phyloP scores from a whole-genome alignment of 192 early-diverging fungal genomes.

The Coemansia sp. region DNA sequence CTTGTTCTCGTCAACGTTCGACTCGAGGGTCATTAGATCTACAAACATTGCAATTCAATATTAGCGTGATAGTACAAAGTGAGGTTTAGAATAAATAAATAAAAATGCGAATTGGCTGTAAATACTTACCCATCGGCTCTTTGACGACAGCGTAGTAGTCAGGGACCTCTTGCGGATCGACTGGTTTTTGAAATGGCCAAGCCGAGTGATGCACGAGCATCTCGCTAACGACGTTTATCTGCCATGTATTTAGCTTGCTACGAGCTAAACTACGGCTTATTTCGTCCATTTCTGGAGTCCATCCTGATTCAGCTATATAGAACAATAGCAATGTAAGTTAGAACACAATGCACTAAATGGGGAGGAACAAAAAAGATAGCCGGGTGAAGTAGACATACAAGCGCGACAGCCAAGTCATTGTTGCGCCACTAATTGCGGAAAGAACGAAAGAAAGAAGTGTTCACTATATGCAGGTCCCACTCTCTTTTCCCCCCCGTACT shows the following conservation, averaged over 20 bases:
- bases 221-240: slow-evolving; percentile 75
- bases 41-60: not conserved
- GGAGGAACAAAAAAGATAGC: not conserved
- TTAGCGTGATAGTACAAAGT: not conserved
- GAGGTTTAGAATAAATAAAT: not conserved
- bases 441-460: not conserved
- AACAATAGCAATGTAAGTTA: not conserved
- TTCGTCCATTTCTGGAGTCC: slow-evolving; percentile 88
- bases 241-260: slow-evolving; percentile 59
- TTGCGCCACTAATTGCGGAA: not conserved
- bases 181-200: slow-evolving; percentile 96
- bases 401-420: not conserved
- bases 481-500: not conserved
- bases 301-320: slow-evolving; percentile 79
- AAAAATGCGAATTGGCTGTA: not conserved
- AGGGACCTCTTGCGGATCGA: slow-evolving; percentile 83
- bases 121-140: slow-evolving; percentile 83
- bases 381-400: not conserved
- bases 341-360: not conserved
- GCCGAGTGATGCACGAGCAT: slow-evolving; percentile 76
- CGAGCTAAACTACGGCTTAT: slow-evolving; percentile 44
- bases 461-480: not conserved
- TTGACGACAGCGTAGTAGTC: slow-evolving; percentile 97
- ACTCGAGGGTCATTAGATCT: slow-evolving; percentile 83
- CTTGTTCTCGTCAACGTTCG: slow-evolving; percentile 83